Conservation (phyloP, 768 basidiomycete genomes). For the Amanita fuliginea region DNA sequence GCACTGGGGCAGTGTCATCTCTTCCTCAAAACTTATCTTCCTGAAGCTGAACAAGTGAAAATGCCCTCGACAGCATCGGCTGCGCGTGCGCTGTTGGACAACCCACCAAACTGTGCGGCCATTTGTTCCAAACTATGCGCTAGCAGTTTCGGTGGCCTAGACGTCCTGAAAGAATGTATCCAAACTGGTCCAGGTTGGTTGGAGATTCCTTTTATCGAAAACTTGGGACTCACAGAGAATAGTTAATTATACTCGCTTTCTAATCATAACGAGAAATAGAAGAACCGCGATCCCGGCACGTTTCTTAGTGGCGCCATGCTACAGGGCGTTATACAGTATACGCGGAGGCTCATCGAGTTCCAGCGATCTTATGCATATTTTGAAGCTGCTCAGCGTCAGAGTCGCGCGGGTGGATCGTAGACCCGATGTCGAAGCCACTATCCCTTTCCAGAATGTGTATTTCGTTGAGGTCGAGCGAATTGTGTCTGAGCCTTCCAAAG, state of each 20-base stretch:
- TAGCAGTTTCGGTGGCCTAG: conserved; percentile 47
- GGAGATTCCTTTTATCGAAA: background rate
- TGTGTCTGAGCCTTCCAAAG: background rate
- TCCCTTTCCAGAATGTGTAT: conserved; percentile 49
- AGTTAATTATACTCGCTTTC: conserved; percentile 69
- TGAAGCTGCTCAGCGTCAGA: conserved; percentile 24
- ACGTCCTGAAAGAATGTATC: conserved; percentile 49
- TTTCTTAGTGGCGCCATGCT: conserved; percentile 5
- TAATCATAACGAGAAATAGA: conserved; percentile 30
- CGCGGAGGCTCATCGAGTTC: conserved; percentile 9
- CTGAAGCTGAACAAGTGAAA: conserved; percentile 38
- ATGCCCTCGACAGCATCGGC: conserved; percentile 69
- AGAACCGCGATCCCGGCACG: background rate
- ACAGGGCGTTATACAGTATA: conserved; percentile 23
- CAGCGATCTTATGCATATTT: conserved; percentile 14
- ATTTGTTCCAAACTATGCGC: conserved; percentile 64
- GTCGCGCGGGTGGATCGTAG: conserved; percentile 53
- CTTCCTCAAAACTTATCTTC: conserved; percentile 45
- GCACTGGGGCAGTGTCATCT: conserved; percentile 70
- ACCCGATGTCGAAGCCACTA: conserved; percentile 30
- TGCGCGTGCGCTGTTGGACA: conserved; percentile 36
- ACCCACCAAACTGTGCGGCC: conserved; percentile 45
- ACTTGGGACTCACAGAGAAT: conserved; percentile 6
- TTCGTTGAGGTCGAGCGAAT: conserved; percentile 45
- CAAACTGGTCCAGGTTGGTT: conserved; percentile 46